Conservation (phyloP, 805 yeast species). For the Candida xiaguanensis region DNA sequence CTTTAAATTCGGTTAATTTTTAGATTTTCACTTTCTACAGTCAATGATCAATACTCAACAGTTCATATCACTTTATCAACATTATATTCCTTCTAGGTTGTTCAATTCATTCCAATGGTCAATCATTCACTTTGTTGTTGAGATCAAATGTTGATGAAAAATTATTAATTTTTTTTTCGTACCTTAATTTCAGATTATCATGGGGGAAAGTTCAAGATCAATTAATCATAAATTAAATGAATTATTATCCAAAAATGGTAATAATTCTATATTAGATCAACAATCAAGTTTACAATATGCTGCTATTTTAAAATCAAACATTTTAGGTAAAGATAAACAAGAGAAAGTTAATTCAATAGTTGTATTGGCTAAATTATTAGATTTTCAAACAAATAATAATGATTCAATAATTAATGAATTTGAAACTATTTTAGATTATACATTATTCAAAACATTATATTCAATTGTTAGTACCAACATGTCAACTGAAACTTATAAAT, state of each 20-base stretch:
- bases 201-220: conserved; percentile 33
- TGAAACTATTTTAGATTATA: conserved; percentile 32
- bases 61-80: too few species aligned
- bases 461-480: conserved; percentile 39
- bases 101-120: too few species aligned
- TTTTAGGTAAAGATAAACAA: conserved; percentile 44
- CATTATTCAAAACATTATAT: conserved; percentile 38
- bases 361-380: conserved; percentile 51
- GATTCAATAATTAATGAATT: too few species aligned
- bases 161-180: background rate
- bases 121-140: too few species aligned
- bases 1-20: too few species aligned
- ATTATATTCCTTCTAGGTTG: too few species aligned
- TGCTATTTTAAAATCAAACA: conserved; percentile 35
- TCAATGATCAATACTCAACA: too few species aligned
- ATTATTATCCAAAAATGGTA: conserved; percentile 32
- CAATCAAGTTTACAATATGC: conserved; percentile 32
- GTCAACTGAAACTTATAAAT: conserved; percentile 43
- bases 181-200: background rate
- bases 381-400: conserved; percentile 35
- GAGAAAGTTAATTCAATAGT: conserved; percentile 52
- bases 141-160: too few species aligned
- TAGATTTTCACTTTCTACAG: too few species aligned
- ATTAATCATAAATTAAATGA: conserved; percentile 44
- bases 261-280: conserved; percentile 24